Percentiles rank a stretch among this genome's conserved stretches.
These are phyloP conservation scores for Papiliotrema terrestris DNA, from an alignment of 1,284 basidiomycete species.

Conservation along the genomic window DNA sequence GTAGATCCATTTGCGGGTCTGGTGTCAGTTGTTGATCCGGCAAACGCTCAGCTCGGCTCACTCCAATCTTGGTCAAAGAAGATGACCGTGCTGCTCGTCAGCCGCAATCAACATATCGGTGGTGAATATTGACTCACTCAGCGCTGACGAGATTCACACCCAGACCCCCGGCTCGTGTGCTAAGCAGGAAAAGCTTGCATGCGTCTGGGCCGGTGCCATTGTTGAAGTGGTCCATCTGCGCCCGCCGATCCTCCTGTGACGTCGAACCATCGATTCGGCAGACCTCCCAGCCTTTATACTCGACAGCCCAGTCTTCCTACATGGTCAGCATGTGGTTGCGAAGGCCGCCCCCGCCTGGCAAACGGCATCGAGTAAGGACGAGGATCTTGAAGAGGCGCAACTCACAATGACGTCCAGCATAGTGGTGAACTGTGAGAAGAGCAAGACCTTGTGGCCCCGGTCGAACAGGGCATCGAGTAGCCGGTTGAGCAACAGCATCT, in stretches of 20 bases:
- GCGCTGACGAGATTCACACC: slow-evolving; percentile 91
- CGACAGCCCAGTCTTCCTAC: slow-evolving; percentile 73
- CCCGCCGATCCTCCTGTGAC: slow-evolving; percentile 68
- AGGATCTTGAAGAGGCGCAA: too few relatives aligned
- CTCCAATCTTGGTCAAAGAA: slow-evolving; percentile 95
- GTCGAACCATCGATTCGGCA: slow-evolving; percentile 90
- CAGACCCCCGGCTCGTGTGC: slow-evolving; percentile 86
- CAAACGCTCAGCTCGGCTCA: slow-evolving; percentile 44
- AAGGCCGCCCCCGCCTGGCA: too few relatives aligned
- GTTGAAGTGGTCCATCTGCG: slow-evolving; percentile 84
- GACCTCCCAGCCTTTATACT: slow-evolving; percentile 72
- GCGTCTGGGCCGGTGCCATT: slow-evolving; percentile 63
- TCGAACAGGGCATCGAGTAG: slow-evolving; percentile 80
- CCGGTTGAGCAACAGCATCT: slow-evolving; percentile 93
- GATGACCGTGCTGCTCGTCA: slow-evolving; percentile 62
- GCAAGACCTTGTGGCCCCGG: slow-evolving; percentile 79
- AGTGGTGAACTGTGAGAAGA: slow-evolving; percentile 92
- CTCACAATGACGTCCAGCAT: slow-evolving; percentile 89
- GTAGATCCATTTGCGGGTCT: slow-evolving; percentile 95
- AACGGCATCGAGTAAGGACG: too few relatives aligned
- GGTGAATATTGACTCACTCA: slow-evolving; percentile 53
- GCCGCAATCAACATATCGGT: slow-evolving; percentile 3
- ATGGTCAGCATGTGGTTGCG: not conserved
- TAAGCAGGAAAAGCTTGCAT: slow-evolving; percentile 80
- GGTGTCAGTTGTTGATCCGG: slow-evolving; percentile 8